Conservation (phyloP, 2,329 filamentous ascomycete genomes). For the Diaporthe sp. region DNA sequence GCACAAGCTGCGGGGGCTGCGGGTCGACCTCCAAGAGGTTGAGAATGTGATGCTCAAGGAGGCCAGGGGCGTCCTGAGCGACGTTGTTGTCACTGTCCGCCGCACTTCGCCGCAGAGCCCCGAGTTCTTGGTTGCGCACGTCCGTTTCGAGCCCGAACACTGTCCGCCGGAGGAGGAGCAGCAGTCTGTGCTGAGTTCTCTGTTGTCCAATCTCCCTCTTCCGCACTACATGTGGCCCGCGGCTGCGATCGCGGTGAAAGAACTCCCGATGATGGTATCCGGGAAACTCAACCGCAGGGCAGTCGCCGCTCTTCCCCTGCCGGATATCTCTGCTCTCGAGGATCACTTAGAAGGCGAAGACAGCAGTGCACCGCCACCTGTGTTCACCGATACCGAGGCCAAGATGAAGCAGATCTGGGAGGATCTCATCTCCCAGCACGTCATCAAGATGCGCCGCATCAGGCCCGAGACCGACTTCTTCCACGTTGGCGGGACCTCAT, state of each 20-base stretch:
- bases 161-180: conserved; percentile 1
- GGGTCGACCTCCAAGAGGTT: conserved; percentile 54
- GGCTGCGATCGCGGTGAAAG: conserved; percentile 40
- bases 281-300: conserved; percentile 48
- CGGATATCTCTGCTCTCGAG: neutral
- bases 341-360: neutral
- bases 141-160: conserved; percentile 5
- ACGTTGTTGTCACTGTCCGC: conserved; percentile 18
- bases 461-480: conserved; percentile 55
- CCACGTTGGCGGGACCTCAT: conserved; percentile 56
- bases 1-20: conserved; percentile 56
- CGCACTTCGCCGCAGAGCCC: neutral
- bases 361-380: neutral
- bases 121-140: conserved; percentile 20
- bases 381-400: neutral
- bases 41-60: conserved; percentile 23
- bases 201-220: neutral
- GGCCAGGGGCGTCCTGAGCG: neutral
- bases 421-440: conserved; percentile 42
- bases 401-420: conserved; percentile 39
- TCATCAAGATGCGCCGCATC: conserved; percentile 15
- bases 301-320: conserved; percentile 43
- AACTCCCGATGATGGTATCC: conserved; percentile 1
- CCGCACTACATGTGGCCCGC: conserved; percentile 44
- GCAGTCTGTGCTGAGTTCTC: neutral